Evolutionary conservation across 805 yeast genomes (phyloP).

Genomic region (Ogataea nitratoaversa): DNA sequence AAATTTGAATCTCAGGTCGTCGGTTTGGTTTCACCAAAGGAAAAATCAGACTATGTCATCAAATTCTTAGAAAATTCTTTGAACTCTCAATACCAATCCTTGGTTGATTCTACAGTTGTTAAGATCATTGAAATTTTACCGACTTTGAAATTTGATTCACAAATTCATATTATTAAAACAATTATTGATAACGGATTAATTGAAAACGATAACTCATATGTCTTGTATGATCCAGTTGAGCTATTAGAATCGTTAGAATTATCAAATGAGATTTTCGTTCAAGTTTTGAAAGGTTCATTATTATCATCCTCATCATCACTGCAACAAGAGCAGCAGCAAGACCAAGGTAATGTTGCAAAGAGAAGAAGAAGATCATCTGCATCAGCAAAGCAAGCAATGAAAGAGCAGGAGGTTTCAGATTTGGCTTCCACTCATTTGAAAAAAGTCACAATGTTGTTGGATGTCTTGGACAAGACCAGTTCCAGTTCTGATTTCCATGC

Average conservation of each 20-base stretch:
- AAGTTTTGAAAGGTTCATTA: slow-evolving; percentile 47
- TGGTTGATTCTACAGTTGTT: slow-evolving; percentile 45
- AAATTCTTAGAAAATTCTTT: slow-evolving; percentile 57
- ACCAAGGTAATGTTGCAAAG: slow-evolving; percentile 50
- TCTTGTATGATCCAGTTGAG: slow-evolving; percentile 49
- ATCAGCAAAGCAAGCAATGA: slow-evolving; percentile 69
- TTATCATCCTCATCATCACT: slow-evolving; percentile 24
- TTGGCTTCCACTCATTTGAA: slow-evolving; percentile 77
- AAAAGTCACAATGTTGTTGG: slow-evolving; percentile 74
- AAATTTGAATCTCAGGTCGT: slow-evolving; percentile 57
- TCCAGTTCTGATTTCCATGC: slow-evolving; percentile 20
- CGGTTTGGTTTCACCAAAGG: slow-evolving; percentile 57
- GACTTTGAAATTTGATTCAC: slow-evolving; percentile 52
- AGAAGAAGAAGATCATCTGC: slow-evolving; percentile 83
- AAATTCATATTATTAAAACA: slow-evolving; percentile 52
- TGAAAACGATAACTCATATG: slow-evolving; percentile 30
- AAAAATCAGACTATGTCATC: slow-evolving; percentile 51
- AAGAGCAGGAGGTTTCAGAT: slow-evolving; percentile 63
- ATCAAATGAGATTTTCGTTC: slow-evolving; percentile 51
- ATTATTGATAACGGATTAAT: slow-evolving; percentile 47
- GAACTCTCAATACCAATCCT: slow-evolving; percentile 37
- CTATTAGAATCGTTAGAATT: slow-evolving; percentile 53
- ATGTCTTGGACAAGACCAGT: slow-evolving; percentile 59
- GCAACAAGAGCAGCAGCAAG: slow-evolving; percentile 23
- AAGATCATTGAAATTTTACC: slow-evolving; percentile 55